Conservation (phyloP, 192 early-diverging fungal species). For the Umbelopsis ramanniana region DNA sequence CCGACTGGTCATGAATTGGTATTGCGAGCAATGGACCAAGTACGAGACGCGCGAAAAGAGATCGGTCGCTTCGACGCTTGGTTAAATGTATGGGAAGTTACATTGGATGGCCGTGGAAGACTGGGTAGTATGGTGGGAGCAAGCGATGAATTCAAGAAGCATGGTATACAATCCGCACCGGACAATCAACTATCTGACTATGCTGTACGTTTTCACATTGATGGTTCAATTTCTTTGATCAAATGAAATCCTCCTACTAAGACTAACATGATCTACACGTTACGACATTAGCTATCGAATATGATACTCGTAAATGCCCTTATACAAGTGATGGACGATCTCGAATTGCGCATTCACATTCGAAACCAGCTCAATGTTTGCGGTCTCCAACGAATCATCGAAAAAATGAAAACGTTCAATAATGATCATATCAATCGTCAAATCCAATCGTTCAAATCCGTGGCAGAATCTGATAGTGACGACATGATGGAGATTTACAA, state of each 20-base stretch:
- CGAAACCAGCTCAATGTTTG: conserved; percentile 74
- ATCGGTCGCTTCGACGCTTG: conserved; percentile 78
- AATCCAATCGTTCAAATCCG: conserved; percentile 30
- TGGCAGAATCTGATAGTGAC: conserved; percentile 52
- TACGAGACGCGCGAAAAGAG: conserved; percentile 67
- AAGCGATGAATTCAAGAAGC: conserved; percentile 70
- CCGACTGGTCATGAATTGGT: conserved; percentile 80
- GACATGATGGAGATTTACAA: conserved; percentile 70
- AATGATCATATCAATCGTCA: conserved; percentile 50
- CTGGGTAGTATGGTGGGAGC: conserved; percentile 80
- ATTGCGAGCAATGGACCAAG: conserved; percentile 73
- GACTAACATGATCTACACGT: neutral
- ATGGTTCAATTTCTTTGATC: too few relatives aligned
- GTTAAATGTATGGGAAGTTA: conserved; percentile 68
- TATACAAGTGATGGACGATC: conserved; percentile 74
- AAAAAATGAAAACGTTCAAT: conserved; percentile 53
- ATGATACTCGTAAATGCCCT: conserved; percentile 80
- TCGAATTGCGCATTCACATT: conserved; percentile 74
- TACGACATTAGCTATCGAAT: conserved; percentile 61
- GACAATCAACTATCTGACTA: conserved; percentile 79
- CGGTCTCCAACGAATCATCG: conserved; percentile 69
- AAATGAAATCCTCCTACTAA: too few relatives aligned
- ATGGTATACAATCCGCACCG: conserved; percentile 43
- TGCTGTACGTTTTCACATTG: conserved; percentile 43
- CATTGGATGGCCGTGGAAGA: conserved; percentile 77